Base-by-base conservation (phyloP, 305 asterid species). In the Plantago lanceolata region DNA sequence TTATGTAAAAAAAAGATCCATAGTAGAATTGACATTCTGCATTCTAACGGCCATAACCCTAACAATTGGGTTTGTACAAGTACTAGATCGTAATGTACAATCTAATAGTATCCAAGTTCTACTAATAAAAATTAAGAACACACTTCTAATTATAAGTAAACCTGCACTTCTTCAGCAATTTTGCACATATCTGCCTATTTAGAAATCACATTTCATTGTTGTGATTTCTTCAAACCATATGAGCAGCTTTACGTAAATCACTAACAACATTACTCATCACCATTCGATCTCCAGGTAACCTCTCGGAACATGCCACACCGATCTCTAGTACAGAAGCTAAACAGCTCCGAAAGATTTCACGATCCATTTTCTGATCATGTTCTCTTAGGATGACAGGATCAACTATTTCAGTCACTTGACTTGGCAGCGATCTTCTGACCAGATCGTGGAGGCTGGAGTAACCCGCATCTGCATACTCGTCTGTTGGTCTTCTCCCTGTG, bases 401-500 rank as follows among this genome's bases (percentile, higher is more conserved):
- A 21, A 9, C 3, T 6, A 51, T 26, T 11, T 51, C 57, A 12
- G 15, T 19, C 12, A 19, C 57, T 19, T 20, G 31, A 51, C 15
- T 19, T 51, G 57, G 57, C 31, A 51, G 6, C 1, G 57, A 21
- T 19, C 28, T 19, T 51, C 15, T n/a, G 16, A 19, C 57, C 31
- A 51, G 1, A 19, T 51, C 57, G 20, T 26, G 57, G 28, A 51
- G 31, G 57, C 57, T 19, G 11, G 57, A 51, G 28, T 21, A 20
- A 51, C 7, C 57, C 21, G 2, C 19, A 8, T 18, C 21, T 26
- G 21, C 57, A 14, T 19, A 16, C 19, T 51, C 57, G 29, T 19
- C 57, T 9, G 57, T 51, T 51, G 31, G 31, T 51, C 31, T 21
- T 19, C 57, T 51, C 15, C 57, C 57, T 51, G 57, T 51, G 16